Percentiles rank a stretch among this genome's conserved stretches.
Conservation (phyloP, 176 grass and related monocot species). For the Triticum turgidum region DNA sequence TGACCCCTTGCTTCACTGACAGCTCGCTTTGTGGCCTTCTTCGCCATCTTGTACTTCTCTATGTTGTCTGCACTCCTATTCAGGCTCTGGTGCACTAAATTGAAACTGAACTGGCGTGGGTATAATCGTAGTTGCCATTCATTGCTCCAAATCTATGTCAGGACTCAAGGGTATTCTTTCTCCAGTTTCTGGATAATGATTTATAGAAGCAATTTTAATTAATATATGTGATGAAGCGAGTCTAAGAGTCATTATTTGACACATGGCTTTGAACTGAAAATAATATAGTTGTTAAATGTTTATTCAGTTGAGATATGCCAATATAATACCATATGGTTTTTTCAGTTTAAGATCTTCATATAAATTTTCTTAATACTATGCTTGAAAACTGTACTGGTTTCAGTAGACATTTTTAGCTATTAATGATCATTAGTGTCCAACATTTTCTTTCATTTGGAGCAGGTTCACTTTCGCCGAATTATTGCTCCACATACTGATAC, state of each 20-base stretch:
- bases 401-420: conserved; percentile 6
- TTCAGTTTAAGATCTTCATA: background rate
- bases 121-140: background rate
- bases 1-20: no score
- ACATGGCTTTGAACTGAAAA: background rate
- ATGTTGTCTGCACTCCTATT: no score
- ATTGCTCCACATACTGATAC: conserved; percentile 99
- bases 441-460: conserved; percentile 27
- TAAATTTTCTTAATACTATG: conserved; percentile 7
- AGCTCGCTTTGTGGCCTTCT: no score
- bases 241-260: background rate
- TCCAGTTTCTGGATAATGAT: conserved; percentile 8
- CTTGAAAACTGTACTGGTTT: background rate
- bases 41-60: no score
- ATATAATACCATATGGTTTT: background rate
- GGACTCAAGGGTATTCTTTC: background rate
- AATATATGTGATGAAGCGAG: background rate
- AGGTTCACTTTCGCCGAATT: conserved; percentile 99
- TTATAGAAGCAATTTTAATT: background rate
- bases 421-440: conserved; percentile 10
- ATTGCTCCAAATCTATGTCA: background rate
- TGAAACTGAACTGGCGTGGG: background rate
- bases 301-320: background rate
- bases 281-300: background rate
- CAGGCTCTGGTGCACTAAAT: background rate